Evolutionary conservation across 176 grass and related monocot genomes (phyloP).

Genomic region (Lolium perenne): DNA sequence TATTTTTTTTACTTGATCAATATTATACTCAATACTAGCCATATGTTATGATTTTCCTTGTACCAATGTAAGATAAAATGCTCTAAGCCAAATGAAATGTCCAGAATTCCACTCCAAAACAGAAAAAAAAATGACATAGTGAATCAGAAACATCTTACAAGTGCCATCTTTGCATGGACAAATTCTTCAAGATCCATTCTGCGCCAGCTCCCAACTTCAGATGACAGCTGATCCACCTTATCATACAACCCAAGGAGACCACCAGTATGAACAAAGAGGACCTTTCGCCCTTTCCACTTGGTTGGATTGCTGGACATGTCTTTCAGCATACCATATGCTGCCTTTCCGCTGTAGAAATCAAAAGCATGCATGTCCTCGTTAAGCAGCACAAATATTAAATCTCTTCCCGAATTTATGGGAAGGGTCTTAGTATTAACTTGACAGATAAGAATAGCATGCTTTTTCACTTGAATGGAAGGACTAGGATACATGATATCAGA

Average conservation of each 20-base stretch:
- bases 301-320: conserved; percentile 69
- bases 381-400: not conserved
- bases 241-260: conserved; percentile 73
- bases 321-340: conserved; percentile 64
- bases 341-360: conserved; percentile 68
- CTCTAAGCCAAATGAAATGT: conserved; percentile 3
- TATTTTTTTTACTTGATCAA: too few relatives aligned
- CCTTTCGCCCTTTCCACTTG: conserved; percentile 67
- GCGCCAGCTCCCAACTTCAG: conserved; percentile 43
- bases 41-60: conserved; percentile 13
- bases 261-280: too few relatives aligned
- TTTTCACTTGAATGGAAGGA: not conserved
- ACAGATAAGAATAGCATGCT: not conserved
- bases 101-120: not conserved
- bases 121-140: not conserved
- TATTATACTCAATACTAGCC: not conserved
- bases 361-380: not conserved
- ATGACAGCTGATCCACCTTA: conserved; percentile 66
- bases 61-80: not conserved
- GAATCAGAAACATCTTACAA: conserved; percentile 90
- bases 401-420: not conserved
- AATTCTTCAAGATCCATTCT: conserved; percentile 78
- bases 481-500: not conserved
- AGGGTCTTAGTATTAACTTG: not conserved
- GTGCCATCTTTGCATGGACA: conserved; percentile 60